Conservation (phyloP, 1,139 yeast species). For the Candida glucosophila region DNA sequence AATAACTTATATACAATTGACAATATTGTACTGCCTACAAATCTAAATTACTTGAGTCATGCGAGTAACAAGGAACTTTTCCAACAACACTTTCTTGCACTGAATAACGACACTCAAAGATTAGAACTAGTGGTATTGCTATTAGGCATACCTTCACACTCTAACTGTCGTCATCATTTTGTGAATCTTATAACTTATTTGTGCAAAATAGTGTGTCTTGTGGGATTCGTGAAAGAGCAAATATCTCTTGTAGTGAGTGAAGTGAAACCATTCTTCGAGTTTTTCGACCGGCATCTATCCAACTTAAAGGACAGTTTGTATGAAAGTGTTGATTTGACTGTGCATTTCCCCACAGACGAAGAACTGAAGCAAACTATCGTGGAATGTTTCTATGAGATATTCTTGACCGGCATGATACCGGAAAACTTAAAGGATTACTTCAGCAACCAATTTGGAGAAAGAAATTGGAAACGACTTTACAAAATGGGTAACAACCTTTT, state of each 20-base stretch:
- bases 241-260: conserved; percentile 27
- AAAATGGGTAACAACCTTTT: conserved; percentile 42
- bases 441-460: conserved; percentile 53
- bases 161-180: conserved; percentile 9
- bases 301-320: conserved; percentile 19
- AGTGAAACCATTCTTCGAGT: conserved; percentile 31
- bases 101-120: conserved; percentile 4
- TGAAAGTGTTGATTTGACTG: conserved; percentile 8
- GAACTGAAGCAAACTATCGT: conserved; percentile 6
- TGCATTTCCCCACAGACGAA: conserved; percentile 7
- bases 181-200: conserved; percentile 16
- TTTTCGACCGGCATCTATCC: conserved; percentile 27
- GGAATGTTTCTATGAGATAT: conserved; percentile 34
- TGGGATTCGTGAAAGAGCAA: conserved; percentile 29
- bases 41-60: conserved; percentile 8
- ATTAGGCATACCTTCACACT: conserved; percentile 1
- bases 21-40: conserved; percentile 11
- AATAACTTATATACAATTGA: conserved; percentile 23
- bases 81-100: conserved; percentile 21
- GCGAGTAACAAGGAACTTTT: conserved; percentile 17
- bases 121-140: conserved; percentile 10
- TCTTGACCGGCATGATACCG: conserved; percentile 52
- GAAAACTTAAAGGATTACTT: conserved; percentile 29
- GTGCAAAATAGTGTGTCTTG: conserved; percentile 24
- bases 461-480: conserved; percentile 55